Conservation (phyloP, 805 yeast species). For the Yamadazyma akitaensis region DNA sequence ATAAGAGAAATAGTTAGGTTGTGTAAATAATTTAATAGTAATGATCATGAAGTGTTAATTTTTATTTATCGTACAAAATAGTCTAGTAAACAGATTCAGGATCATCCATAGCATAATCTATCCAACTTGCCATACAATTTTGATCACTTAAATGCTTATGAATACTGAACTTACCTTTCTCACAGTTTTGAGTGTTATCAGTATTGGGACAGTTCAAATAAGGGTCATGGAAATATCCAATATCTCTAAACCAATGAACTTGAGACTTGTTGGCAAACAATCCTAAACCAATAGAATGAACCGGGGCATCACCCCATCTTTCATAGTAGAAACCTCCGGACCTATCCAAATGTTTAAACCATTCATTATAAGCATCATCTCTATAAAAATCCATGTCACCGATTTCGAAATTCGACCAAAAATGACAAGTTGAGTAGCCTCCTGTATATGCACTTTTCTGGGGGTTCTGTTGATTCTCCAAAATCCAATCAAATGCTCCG, state of each 20-base stretch:
- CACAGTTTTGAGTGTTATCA: slow-evolving; percentile 43
- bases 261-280: slow-evolving; percentile 65
- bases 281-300: slow-evolving; percentile 71
- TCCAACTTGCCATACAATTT: slow-evolving; percentile 75
- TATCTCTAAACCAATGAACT: slow-evolving; percentile 85
- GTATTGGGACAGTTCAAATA: slow-evolving; percentile 72
- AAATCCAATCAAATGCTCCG: slow-evolving; percentile 53
- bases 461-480: slow-evolving; percentile 52
- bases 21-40: background rate
- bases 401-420: slow-evolving; percentile 89
- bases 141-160: slow-evolving; percentile 56
- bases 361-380: slow-evolving; percentile 59
- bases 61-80: background rate
- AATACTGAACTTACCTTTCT: slow-evolving; percentile 51
- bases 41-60: background rate
- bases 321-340: slow-evolving; percentile 86
- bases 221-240: slow-evolving; percentile 75
- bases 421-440: slow-evolving; percentile 71
- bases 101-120: slow-evolving; percentile 35
- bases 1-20: background rate
- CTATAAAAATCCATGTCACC: slow-evolving; percentile 81
- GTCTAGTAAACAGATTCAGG: background rate
- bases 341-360: slow-evolving; percentile 61
- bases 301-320: slow-evolving; percentile 94
- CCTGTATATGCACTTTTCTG: slow-evolving; percentile 38